Evolutionary conservation across 768 basidiomycete species (phyloP).

Genomic region (Mrakia hoshinonis): DNA sequence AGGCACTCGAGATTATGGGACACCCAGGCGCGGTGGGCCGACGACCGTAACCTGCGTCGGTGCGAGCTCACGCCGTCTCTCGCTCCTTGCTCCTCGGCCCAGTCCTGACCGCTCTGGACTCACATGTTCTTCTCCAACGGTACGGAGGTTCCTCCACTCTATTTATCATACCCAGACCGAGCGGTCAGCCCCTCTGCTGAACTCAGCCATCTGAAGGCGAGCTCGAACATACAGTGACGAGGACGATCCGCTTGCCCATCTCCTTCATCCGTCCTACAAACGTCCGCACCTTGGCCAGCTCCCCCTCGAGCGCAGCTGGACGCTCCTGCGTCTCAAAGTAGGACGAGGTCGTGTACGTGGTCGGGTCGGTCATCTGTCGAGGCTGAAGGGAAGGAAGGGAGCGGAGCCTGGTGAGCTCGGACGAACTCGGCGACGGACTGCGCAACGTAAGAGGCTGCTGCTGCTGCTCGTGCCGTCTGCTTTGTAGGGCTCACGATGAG

Average conservation of each 20-base stretch:
- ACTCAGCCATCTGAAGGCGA: neutral
- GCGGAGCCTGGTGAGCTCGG: no score
- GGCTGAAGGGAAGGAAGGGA: neutral
- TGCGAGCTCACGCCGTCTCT: neutral
- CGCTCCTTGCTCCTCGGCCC: neutral
- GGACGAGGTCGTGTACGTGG: slow-evolving; percentile 66
- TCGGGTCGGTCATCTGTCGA: neutral
- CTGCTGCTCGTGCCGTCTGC: no score
- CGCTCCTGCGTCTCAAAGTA: slow-evolving; percentile 84
- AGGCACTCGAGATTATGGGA: no score
- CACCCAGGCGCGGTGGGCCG: no score
- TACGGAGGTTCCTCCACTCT: slow-evolving; percentile 98
- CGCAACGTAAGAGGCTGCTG: no score
- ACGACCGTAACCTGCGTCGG: neutral
- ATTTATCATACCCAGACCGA: slow-evolving; percentile 4
- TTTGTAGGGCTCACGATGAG: no score
- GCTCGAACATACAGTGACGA: slow-evolving; percentile 70
- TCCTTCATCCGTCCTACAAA: slow-evolving; percentile 64
- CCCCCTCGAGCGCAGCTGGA: slow-evolving; percentile 62
- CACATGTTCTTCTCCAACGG: slow-evolving; percentile 98
- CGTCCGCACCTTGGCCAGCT: slow-evolving; percentile 54
- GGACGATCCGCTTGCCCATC: slow-evolving; percentile 65
- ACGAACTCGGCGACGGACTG: no score
- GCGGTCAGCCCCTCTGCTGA: neutral
- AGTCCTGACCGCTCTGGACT: slow-evolving; percentile 41